Evolutionary conservation across 148 eudicot genomes (phyloP).

Genomic region (Polygonum aviculare): DNA sequence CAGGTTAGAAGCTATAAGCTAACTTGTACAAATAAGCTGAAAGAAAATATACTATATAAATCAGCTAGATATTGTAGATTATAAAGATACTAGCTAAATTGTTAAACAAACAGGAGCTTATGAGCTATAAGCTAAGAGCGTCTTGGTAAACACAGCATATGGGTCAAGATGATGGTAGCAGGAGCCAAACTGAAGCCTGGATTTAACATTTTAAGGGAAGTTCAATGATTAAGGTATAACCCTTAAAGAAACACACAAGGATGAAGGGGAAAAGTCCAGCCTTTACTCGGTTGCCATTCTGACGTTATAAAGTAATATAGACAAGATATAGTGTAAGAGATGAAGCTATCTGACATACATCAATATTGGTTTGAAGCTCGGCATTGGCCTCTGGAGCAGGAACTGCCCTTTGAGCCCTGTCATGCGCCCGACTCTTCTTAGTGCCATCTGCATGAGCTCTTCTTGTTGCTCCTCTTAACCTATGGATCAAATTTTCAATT

Average conservation of each 20-base stretch:
- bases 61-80: not conserved
- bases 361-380: slow-evolving; percentile 68
- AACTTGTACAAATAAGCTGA: not conserved
- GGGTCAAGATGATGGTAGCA: no score
- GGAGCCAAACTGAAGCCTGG: no score
- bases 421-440: slow-evolving; percentile 47
- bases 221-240: no score
- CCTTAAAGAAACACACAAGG: not conserved
- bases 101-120: not conserved
- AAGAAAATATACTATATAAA: not conserved
- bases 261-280: not conserved
- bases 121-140: not conserved
- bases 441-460: slow-evolving; percentile 44
- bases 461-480: slow-evolving; percentile 55
- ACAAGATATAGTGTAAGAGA: not conserved
- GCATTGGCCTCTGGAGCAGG: slow-evolving; percentile 88
- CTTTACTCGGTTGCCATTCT: not conserved
- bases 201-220: no score
- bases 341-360: slow-evolving; percentile 38
- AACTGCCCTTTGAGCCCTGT: slow-evolving; percentile 47
- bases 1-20: not conserved
- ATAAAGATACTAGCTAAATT: not conserved
- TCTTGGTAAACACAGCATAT: not conserved
- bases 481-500: slow-evolving; percentile 17
- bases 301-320: not conserved